Evolutionary conservation across 768 basidiomycete species (phyloP), one percentile per base, ranked within the genome.

Genomic region (Lactarius indigo): DNA sequence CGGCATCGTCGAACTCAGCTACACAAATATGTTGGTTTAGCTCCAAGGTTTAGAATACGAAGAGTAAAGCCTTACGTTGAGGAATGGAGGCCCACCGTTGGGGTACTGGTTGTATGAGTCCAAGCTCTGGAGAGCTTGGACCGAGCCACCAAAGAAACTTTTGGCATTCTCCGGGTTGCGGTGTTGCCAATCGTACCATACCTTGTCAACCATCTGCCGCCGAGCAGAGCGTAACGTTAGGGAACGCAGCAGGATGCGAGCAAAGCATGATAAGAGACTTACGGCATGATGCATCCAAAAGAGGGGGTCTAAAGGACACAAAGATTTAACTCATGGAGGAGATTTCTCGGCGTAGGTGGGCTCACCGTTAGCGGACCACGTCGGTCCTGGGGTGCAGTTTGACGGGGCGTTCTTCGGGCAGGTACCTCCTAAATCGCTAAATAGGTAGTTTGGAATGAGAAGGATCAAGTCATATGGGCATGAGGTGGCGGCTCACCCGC

Each of bases 121-220:
- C 2, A 66, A 26, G 56, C 70, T 76, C 26, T 73, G 55, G 13
- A 75, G 30, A 42, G 69, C 68, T 57, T 76, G 71, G 3, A 76
- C 72, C 4, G 75, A 72, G 8, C 78, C 78, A 58, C 78, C 78
- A 28, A 69, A 68, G 69, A 72, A 78, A 33, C 73, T 72, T 47
- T 66, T 63, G 62, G 64, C 67, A 68, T 75, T 78, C n/a, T 47
- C 52, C 1, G 69, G 37, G 63, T 76, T 47, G 9, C 63, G 63
- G 59, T 66, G 61, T 58, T 79, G 78, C 78, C 78, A 78, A 59
- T 78, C 74, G 62, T 57, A 77, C 78, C 78, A 79, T 20, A 78
- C 63, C 62, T 77, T 77, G 68, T 78, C 78, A 59, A 79, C 69
- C 77, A 77, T 78, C 75, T 75, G 64, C 42, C 28, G 12, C 6